Base-by-base conservation (phyloP, 2,329 filamentous ascomycete genomes). In the Exophiala aquamarina region DNA sequence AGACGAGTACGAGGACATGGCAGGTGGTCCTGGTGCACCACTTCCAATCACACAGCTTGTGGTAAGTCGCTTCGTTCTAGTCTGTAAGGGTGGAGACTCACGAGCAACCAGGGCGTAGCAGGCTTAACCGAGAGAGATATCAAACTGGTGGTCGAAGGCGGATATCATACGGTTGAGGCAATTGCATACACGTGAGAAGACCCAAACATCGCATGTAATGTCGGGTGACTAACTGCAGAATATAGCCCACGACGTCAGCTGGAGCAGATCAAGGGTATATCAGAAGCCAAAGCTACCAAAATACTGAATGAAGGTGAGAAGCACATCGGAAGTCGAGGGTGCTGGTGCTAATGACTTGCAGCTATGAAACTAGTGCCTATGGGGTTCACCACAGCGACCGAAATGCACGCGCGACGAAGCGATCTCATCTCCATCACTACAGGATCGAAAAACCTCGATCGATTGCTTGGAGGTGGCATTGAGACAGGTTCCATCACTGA, bases 401-500 rank as follows among this genome's bases (percentile, higher is more conserved):
- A 98, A 70, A 98, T 98, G 91, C 94, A 98, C 65, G 89, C 92
- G 60, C 86, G 93, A 56, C 84, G 94, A 67, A 96, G 90, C 68
- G 93, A 97, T 70, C 81, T 98, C 49, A 98, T 98, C 58, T 96
- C 91, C 11, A 95, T 98, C 58, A 96, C 93, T 3, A 98, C 93
- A 3, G 93, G 94, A 49, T 97, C 93, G 7, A 98, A 98, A 72
- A 91, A 96, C 63, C 79, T 98, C 8, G 93, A 98, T 65, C 97
- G 93, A 11, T 76, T 98, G 17, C 80, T 98, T 13, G 93, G 92
- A 21, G 93, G 93, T 60, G 93, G 93, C 49, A 81, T 98, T 41
- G 94, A 98, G 70, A 98, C 93, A 0, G 94, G 94, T 35, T 97
- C 91, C 7, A 94, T 98, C 44, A 98, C 94, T 0, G 94, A 98